phyloP scores from a whole-genome alignment of 441 rosid genomes.

The Jatropha multifida region DNA sequence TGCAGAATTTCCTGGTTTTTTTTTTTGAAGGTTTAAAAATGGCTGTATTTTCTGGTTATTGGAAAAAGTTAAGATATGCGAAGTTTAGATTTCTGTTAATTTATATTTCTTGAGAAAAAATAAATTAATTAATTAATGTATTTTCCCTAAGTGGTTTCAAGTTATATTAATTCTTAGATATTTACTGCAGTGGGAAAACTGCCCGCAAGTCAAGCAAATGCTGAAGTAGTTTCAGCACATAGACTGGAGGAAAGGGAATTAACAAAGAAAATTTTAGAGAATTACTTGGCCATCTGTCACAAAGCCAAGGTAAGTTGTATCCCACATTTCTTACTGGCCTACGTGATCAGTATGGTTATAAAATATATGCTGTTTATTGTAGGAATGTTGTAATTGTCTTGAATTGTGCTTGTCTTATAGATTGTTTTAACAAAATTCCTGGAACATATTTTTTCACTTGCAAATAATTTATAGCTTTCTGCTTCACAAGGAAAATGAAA shows the following conservation, averaged over 20 bases:
- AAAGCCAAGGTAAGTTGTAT: slow-evolving; percentile 38
- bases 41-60: neutral
- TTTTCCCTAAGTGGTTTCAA: neutral
- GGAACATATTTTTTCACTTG: neutral
- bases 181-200: slow-evolving; percentile 61
- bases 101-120: neutral
- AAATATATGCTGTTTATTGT: neutral
- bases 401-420: neutral
- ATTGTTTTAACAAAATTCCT: neutral
- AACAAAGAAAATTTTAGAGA: slow-evolving; percentile 41
- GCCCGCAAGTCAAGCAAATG: slow-evolving; percentile 61
- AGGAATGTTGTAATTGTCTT: neutral
- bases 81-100: neutral
- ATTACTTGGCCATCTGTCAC: slow-evolving; percentile 40
- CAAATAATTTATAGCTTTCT: neutral
- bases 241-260: slow-evolving; percentile 53
- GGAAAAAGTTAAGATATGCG: neutral
- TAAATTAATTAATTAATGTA: neutral
- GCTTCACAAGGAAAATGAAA: neutral
- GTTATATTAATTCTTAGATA: neutral
- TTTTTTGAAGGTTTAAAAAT: neutral
- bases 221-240: slow-evolving; percentile 41
- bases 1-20: neutral
- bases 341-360: neutral
- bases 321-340: neutral